These are phyloP conservation scores for Venturia nashicola DNA, from an alignment of 2,329 filamentous ascomycete species.

Conservation along the genomic window DNA sequence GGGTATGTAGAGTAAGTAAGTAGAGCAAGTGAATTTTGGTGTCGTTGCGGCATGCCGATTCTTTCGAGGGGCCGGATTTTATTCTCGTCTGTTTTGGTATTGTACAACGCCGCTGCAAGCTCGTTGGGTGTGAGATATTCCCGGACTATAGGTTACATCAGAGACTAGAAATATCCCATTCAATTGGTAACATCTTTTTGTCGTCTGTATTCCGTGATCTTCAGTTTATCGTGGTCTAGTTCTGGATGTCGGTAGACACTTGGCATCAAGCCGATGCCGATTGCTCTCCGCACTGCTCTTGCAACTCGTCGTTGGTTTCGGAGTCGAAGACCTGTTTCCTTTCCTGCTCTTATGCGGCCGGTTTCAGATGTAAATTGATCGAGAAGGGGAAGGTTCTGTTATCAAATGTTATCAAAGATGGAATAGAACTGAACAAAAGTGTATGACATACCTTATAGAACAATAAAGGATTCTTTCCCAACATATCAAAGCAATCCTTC, in stretches of 20 bases:
- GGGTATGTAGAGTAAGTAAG: too few species aligned
- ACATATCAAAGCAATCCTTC: slow-evolving; percentile 62
- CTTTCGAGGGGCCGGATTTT: neutral
- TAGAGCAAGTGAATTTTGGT: too few species aligned
- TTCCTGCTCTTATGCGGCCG: slow-evolving; percentile 72
- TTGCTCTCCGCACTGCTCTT: slow-evolving; percentile 78
- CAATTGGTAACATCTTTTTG: neutral
- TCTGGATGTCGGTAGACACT: slow-evolving; percentile 84
- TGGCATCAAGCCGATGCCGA: slow-evolving; percentile 85
- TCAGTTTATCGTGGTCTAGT: slow-evolving; percentile 39
- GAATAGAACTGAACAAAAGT: slow-evolving; percentile 4
- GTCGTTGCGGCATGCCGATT: too few species aligned
- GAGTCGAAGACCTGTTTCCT: slow-evolving; percentile 65
- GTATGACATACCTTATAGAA: slow-evolving; percentile 67
- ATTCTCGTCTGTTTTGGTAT: neutral
- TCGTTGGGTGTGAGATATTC: neutral
- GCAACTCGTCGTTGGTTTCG: slow-evolving; percentile 89
- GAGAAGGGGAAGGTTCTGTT: slow-evolving; percentile 82
- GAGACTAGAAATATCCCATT: neutral
- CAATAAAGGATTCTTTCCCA: slow-evolving; percentile 68
- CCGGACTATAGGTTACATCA: neutral
- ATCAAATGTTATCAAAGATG: neutral
- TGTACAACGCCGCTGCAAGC: neutral
- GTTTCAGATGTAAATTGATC: slow-evolving; percentile 76
- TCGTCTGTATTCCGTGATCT: neutral